Percentiles rank a stretch among this genome's conserved stretches.
These are phyloP conservation scores for Chloropicon primus DNA, from an alignment of 139 green algal species.

Conservation along the genomic window DNA sequence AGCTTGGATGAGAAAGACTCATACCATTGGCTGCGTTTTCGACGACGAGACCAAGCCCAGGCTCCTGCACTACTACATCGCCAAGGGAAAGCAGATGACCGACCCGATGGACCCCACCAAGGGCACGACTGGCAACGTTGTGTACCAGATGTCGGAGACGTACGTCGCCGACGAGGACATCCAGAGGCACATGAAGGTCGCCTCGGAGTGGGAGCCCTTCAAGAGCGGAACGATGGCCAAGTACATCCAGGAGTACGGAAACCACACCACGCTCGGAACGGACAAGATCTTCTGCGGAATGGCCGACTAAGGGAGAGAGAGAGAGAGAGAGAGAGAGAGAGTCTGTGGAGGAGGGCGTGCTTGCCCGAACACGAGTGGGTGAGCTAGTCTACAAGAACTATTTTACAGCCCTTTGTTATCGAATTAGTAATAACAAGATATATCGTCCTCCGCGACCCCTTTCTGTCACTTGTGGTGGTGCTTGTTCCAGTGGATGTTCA, in stretches of 20 bases:
- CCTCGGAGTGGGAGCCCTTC: neutral
- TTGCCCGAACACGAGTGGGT: too few relatives aligned
- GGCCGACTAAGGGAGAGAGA: neutral
- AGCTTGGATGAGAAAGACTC: neutral
- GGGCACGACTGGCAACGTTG: neutral
- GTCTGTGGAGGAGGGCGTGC: too few relatives aligned
- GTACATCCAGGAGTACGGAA: neutral
- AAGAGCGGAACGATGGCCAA: neutral
- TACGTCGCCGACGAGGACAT: slow-evolving; percentile 21
- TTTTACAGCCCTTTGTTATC: too few relatives aligned
- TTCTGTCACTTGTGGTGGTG: neutral
- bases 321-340: too few relatives aligned
- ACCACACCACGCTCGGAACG: neutral
- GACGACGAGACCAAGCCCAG: neutral
- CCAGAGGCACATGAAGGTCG: neutral
- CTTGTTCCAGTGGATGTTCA: neutral
- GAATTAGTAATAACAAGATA: too few relatives aligned
- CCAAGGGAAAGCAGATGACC: neutral
- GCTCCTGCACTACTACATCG: neutral
- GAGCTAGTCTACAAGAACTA: too few relatives aligned
- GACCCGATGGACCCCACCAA: neutral
- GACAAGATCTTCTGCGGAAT: neutral
- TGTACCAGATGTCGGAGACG: neutral
- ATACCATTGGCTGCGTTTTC: neutral
- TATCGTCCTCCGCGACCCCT: too few relatives aligned